phyloP scores from a whole-genome alignment of 768 basidiomycete genomes.

The Auricularia auricula-judae region DNA sequence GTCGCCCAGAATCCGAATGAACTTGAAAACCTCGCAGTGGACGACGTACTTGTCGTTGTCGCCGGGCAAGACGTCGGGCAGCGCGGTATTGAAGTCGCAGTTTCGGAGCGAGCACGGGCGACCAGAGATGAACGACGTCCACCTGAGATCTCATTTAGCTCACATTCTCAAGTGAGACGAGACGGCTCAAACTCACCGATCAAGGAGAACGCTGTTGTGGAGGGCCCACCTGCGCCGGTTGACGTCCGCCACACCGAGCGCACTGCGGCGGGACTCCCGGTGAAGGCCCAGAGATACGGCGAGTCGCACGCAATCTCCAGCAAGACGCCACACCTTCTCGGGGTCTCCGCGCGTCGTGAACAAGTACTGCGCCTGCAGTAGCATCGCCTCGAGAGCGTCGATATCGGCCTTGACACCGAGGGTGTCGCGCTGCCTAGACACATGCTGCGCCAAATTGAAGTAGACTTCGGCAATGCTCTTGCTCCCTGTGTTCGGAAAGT shows the following conservation, averaged over 20 bases:
- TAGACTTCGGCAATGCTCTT: neutral
- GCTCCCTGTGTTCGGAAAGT: neutral
- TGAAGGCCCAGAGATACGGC: neutral
- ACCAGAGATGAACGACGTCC: neutral
- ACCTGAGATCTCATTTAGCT: neutral
- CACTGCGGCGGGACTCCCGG: neutral
- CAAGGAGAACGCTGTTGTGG: neutral
- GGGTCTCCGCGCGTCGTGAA: neutral
- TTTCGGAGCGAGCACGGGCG: neutral
- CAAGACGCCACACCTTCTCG: neutral
- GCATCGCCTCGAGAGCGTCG: neutral
- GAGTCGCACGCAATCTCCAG: neutral
- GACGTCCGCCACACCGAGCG: neutral
- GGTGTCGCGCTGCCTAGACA: neutral
- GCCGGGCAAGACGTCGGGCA: neutral
- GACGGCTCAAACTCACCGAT: neutral
- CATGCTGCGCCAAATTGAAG: neutral
- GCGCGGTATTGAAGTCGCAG: neutral
- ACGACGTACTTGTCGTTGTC: neutral
- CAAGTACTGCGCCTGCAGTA: neutral
- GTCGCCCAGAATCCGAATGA: neutral
- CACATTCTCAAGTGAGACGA: neutral
- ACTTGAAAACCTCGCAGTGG: neutral
- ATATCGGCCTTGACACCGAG: neutral
- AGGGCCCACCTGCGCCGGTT: neutral